Percentiles rank a stretch among this genome's conserved stretches.
These are phyloP conservation scores for Epichloe baconii DNA, from an alignment of 2,329 filamentous ascomycete species.

Conservation along the genomic window DNA sequence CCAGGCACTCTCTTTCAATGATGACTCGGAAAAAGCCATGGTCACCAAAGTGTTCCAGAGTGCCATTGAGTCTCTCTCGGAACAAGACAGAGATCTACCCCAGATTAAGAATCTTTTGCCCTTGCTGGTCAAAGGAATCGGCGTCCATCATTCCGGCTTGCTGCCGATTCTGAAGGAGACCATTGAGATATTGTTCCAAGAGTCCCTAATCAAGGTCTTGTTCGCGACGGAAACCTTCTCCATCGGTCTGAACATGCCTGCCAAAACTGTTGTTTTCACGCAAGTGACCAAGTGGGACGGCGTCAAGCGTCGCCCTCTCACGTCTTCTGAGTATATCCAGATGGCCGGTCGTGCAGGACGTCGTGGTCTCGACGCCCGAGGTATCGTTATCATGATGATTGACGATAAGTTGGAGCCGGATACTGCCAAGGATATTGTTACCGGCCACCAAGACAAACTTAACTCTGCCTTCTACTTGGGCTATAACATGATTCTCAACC, in stretches of 20 bases:
- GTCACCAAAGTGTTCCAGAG: conserved; percentile 88
- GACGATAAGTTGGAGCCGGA: conserved; percentile 91
- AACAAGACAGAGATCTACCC: conserved; percentile 76
- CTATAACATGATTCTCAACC: conserved; percentile 98
- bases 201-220: conserved; percentile 92
- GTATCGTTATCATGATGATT: conserved; percentile 99
- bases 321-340: conserved; percentile 92
- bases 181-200: conserved; percentile 97
- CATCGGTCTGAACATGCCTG: conserved; percentile 97
- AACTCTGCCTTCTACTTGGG: conserved; percentile 96
- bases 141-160: conserved; percentile 91
- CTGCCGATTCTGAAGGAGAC: conserved; percentile 95
- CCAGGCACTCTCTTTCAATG: conserved; percentile 82
- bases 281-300: conserved; percentile 94
- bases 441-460: conserved; percentile 89
- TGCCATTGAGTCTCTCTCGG: conserved; percentile 82
- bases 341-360: conserved; percentile 97
- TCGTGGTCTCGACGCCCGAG: conserved; percentile 91
- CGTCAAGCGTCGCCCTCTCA: conserved; percentile 64
- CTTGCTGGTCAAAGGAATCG: conserved; percentile 79
- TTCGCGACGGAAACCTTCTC: conserved; percentile 99
- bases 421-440: conserved; percentile 88
- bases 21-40: conserved; percentile 89
- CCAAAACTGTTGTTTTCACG: conserved; percentile 98
- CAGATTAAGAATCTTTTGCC: conserved; percentile 88